phyloP scores from a whole-genome alignment of 768 basidiomycete genomes.

The Boletus rubropictus region DNA sequence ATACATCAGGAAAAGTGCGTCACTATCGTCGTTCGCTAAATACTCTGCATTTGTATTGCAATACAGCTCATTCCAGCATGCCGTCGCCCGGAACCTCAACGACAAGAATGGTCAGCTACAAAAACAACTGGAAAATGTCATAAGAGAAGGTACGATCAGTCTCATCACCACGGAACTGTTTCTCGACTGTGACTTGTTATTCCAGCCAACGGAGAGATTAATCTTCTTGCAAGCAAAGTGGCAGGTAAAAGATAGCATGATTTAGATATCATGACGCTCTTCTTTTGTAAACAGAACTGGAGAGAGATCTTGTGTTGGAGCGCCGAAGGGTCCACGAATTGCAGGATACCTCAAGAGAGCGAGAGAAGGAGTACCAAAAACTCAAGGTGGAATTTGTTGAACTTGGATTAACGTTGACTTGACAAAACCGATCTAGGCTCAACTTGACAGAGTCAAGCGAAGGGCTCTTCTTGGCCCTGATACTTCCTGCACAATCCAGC shows the following conservation, averaged over 20 bases:
- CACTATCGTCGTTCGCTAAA: neutral
- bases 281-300: constrained; percentile 47
- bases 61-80: constrained; percentile 66
- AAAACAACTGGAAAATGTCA: constrained; percentile 79
- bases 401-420: neutral
- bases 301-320: constrained; percentile 77
- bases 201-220: constrained; percentile 73
- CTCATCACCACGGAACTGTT: neutral
- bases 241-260: constrained; percentile 38
- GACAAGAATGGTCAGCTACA: constrained; percentile 79
- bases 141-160: constrained; percentile 62
- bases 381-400: constrained; percentile 50
- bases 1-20: constrained; percentile 76
- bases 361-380: constrained; percentile 84
- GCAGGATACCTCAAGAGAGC: constrained; percentile 67
- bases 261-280: neutral
- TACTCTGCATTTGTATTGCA: constrained; percentile 1
- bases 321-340: constrained; percentile 67
- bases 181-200: neutral
- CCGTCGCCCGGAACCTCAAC: constrained; percentile 71
- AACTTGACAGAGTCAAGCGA: constrained; percentile 79
- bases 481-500: constrained; percentile 10
- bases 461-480: constrained; percentile 62
- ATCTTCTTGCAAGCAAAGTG: constrained; percentile 62
- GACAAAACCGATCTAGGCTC: constrained; percentile 39